Base-by-base conservation (phyloP, 495 filamentous ascomycete species). In the Penicillium goetzii region DNA sequence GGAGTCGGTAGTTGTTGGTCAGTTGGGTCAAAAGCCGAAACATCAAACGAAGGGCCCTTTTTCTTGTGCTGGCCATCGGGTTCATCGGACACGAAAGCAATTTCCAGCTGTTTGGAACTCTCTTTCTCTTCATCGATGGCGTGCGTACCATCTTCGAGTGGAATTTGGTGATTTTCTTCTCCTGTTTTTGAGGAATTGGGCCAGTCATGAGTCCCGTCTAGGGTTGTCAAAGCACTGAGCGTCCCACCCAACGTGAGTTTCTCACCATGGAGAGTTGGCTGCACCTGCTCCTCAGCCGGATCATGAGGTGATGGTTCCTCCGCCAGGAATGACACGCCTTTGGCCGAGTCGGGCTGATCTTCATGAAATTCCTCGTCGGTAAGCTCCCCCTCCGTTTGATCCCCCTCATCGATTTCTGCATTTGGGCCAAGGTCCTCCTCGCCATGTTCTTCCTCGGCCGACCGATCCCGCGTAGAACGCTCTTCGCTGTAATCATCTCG, bases 1-100 rank as follows among this genome's bases (percentile, higher is more conserved):
- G 70, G 66, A 14, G 67, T 74, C 3, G 61, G 43, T 25, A 71
- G 56, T 50, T 68, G 71, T 26, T 65, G 63, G 28, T 60, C 57
- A 49, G 58, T 43, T 25, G 21, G 11, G 5, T 26, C 26, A 12
- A 30, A 9, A 14, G 23, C 23, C 17, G 47, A 15, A 30, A 1
- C 21, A 17, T n/a, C 23, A 28, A 30, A 30, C 2, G 55, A 43
- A 28, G 30, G 14, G 19, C 38, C 36, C 3, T 30, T 57, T 25
- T 51, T 21, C 3, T 2, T 12, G 15, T n/a, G 34, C 25, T 43
- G 23, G 19, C 0, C 15, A 10, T 30, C 26, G 25, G 19, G 1
- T 12, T 23, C 19, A 47, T 47, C 19, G 10, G 23, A 28, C 15
- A 17, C 36, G 21, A 19, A 10, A 17, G 7, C 14, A 3, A 11